Conservation (phyloP, 805 yeast species). For the Cyberlindnera maritima region DNA sequence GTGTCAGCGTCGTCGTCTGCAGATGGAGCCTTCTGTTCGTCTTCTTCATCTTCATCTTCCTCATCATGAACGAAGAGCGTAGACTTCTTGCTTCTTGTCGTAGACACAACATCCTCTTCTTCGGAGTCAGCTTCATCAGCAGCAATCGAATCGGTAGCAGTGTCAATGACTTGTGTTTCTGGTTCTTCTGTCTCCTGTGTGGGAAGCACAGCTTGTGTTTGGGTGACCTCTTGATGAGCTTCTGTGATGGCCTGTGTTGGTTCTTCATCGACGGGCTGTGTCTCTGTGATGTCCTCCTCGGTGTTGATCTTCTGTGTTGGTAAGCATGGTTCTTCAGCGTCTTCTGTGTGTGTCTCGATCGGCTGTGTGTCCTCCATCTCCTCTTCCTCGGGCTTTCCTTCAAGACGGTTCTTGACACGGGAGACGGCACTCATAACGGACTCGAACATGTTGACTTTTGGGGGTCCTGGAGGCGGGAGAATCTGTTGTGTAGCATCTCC, state of each 20-base stretch:
- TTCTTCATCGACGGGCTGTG: neutral
- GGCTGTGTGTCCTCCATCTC: neutral
- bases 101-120: neutral
- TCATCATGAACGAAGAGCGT: slow-evolving; percentile 1
- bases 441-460: slow-evolving; percentile 5
- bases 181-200: neutral
- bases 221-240: too few species aligned
- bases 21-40: neutral
- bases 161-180: neutral
- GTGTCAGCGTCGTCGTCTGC: neutral
- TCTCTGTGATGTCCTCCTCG: neutral
- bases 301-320: neutral
- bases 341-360: neutral
- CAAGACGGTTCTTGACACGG: slow-evolving; percentile 20
- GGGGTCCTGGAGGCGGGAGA: neutral
- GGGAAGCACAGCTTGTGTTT: too few species aligned
- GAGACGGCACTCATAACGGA: slow-evolving; percentile 7
- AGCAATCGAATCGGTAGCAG: neutral
- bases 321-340: neutral
- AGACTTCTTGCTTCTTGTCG: neutral
- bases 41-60: slow-evolving; percentile 2
- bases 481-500: neutral
- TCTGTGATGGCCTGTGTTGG: neutral
- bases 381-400: slow-evolving; percentile 13
- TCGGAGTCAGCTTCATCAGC: neutral